These are phyloP conservation scores for Candida sphagnicola DNA, from an alignment of 805 yeast species.

Conservation along the genomic window DNA sequence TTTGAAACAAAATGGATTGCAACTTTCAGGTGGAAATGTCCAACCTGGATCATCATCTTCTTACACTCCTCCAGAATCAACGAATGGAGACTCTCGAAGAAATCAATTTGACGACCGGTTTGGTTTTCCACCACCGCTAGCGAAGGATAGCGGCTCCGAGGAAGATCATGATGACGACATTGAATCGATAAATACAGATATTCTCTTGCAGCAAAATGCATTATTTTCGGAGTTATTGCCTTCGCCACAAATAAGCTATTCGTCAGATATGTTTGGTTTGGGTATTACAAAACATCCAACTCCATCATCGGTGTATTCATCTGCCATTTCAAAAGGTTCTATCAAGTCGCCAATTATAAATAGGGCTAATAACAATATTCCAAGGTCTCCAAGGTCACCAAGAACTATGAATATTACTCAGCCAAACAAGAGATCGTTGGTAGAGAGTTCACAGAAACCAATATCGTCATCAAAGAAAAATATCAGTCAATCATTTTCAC, in stretches of 20 bases:
- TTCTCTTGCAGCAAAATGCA: conserved; percentile 26
- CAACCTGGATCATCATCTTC: not conserved
- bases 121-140: conserved; percentile 13
- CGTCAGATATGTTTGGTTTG: conserved; percentile 25
- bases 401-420: too few relatives aligned
- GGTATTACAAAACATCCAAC: not conserved
- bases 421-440: too few relatives aligned
- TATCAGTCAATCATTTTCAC: too few relatives aligned
- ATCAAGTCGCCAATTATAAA: not conserved
- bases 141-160: conserved; percentile 17
- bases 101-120: not conserved
- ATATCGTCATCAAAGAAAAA: too few relatives aligned
- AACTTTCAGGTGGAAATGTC: not conserved
- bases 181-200: conserved; percentile 24
- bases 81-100: not conserved
- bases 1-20: conserved; percentile 16
- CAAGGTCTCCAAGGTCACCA: too few relatives aligned
- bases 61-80: not conserved
- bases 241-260: conserved; percentile 35
- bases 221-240: conserved; percentile 33
- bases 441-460: too few relatives aligned
- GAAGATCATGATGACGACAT: conserved; percentile 16
- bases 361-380: too few relatives aligned
- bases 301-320: not conserved
- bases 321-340: not conserved